Evolutionary conservation across 2,329 filamentous ascomycete species (phyloP).

Genomic region (Nakataea oryzae): DNA sequence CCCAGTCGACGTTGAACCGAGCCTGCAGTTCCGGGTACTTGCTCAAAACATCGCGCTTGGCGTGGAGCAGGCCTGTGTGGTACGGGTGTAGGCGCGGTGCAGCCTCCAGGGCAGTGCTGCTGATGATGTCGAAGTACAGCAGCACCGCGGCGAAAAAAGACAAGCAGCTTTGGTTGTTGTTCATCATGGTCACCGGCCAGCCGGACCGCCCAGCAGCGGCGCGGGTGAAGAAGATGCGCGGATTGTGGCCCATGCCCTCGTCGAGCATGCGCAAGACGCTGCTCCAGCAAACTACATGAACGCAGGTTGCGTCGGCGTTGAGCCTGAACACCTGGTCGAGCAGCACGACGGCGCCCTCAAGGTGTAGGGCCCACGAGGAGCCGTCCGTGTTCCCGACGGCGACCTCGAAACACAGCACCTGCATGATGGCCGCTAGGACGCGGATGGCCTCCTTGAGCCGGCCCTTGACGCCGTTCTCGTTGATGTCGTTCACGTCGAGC

Average conservation of each 20-base stretch:
- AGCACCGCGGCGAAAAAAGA: slow-evolving; percentile 21
- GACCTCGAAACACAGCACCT: slow-evolving; percentile 30
- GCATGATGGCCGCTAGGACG: slow-evolving; percentile 27
- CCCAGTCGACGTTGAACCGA: background rate
- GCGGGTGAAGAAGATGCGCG: background rate
- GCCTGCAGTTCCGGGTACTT: background rate
- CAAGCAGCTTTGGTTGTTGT: slow-evolving; percentile 20
- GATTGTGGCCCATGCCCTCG: slow-evolving; percentile 2
- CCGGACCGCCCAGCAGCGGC: background rate
- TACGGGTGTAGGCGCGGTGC: slow-evolving; percentile 20
- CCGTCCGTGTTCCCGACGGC: slow-evolving; percentile 22
- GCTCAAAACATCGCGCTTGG: slow-evolving; percentile 14
- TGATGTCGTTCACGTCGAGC: slow-evolving; percentile 17
- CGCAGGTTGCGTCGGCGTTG: slow-evolving; percentile 8
- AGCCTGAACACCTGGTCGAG: slow-evolving; percentile 22
- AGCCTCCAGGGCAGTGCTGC: slow-evolving; percentile 19
- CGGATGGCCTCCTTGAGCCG: slow-evolving; percentile 16
- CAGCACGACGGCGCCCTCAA: slow-evolving; percentile 29
- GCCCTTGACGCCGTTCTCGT: slow-evolving; percentile 13
- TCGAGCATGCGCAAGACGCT: slow-evolving; percentile 13
- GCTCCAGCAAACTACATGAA: slow-evolving; percentile 10
- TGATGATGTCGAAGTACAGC: slow-evolving; percentile 24
- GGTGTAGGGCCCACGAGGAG: slow-evolving; percentile 29
- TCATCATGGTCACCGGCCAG: slow-evolving; percentile 11
- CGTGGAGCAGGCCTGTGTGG: slow-evolving; percentile 20